Evolutionary conservation across 2,329 filamentous ascomycete genomes (phyloP).

Genomic region (Nemania serpens): DNA sequence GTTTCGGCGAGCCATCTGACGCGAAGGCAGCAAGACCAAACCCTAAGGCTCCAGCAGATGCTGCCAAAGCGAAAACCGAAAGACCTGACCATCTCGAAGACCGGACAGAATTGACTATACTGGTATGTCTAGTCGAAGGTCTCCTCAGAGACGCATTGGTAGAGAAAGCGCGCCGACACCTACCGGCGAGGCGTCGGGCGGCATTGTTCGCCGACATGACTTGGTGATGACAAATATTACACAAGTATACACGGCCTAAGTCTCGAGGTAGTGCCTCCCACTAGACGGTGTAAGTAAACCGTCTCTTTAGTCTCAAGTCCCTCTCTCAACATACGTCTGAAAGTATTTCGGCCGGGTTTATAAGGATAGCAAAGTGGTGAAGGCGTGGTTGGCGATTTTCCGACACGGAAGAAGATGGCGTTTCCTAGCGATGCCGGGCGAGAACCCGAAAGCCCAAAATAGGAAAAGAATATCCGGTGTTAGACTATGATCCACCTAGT

Average conservation of each 20-base stretch:
- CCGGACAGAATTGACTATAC: constrained; percentile 2
- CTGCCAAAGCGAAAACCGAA: constrained; percentile 39
- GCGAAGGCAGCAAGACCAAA: constrained; percentile 38
- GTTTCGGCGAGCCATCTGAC: constrained; percentile 32
- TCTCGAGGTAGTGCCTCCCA: neutral
- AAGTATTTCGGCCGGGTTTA: neutral
- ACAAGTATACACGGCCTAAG: neutral
- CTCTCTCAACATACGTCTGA: neutral
- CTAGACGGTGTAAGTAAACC: neutral
- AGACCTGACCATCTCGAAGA: constrained; percentile 38
- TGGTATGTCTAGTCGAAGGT: constrained; percentile 13
- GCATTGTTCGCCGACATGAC: constrained; percentile 22
- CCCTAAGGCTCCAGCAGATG: constrained; percentile 38
- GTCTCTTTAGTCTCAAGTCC: neutral
- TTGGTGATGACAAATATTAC: constrained; percentile 6
- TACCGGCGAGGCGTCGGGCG: constrained; percentile 22
- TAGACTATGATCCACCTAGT: neutral
- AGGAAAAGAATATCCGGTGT: constrained; percentile 22
- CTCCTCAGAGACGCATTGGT: constrained; percentile 13
- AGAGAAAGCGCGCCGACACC: constrained; percentile 19
- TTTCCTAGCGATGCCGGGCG: neutral
- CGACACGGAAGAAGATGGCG: neutral
- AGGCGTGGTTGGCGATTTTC: neutral
- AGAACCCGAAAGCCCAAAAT: neutral
- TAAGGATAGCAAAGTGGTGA: neutral